These are phyloP conservation scores for Chlorella sp. DNA, from an alignment of 139 green algal genomes.

Conservation along the genomic window DNA sequence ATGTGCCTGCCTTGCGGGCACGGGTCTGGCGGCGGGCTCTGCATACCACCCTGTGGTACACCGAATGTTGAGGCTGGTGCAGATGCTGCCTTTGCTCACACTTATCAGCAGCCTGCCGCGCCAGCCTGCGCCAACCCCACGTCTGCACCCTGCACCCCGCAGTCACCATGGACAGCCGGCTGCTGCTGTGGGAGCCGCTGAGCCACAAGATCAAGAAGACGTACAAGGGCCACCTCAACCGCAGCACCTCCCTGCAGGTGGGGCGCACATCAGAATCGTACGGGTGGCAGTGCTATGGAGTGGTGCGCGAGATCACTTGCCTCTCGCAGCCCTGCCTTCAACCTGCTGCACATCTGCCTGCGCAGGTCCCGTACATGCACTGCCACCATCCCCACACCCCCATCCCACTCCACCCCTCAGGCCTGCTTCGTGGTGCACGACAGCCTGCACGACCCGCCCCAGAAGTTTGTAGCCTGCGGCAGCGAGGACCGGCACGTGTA, in stretches of 20 bases:
- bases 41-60: no score
- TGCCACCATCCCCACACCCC: not conserved
- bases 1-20: not conserved
- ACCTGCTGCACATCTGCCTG: not conserved
- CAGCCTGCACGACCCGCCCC: conserved; percentile 20
- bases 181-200: conserved; percentile 80
- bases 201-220: conserved; percentile 53
- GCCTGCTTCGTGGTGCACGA: conserved; percentile 49
- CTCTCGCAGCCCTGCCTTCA: not conserved
- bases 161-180: conserved; percentile 63
- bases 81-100: not conserved
- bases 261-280: not conserved
- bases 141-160: not conserved
- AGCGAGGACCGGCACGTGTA: conserved; percentile 84
- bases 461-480: conserved; percentile 74
- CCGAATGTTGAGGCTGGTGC: no score
- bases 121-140: no score
- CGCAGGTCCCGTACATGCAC: not conserved
- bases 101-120: no score
- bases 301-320: not conserved
- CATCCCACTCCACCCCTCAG: not conserved
- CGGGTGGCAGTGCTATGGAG: not conserved
- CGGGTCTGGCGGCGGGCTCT: no score
- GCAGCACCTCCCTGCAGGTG: conserved; percentile 49
- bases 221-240: conserved; percentile 64